Conservation (phyloP, 1,284 basidiomycete species). For the Ceratobasidium sp. region DNA sequence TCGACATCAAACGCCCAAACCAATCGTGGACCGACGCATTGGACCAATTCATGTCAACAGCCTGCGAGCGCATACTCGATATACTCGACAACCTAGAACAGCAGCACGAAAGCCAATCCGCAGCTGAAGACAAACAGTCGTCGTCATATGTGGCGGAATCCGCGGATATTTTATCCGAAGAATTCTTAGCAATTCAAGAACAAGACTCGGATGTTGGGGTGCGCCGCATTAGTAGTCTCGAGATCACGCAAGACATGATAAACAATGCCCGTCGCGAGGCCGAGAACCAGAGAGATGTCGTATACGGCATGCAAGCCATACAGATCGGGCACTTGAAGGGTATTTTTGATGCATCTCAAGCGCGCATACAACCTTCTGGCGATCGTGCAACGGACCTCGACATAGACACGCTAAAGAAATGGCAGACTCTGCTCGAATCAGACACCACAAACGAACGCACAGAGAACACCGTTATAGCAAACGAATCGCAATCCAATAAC, state of each 20-base stretch:
- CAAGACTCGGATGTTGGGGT: background rate
- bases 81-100: background rate
- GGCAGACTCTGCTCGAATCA: background rate
- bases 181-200: background rate
- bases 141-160: background rate
- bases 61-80: background rate
- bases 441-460: background rate
- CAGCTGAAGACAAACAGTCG: background rate
- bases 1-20: background rate
- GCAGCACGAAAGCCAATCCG: background rate
- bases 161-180: background rate
- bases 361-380: background rate
- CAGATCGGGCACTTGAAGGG: background rate
- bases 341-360: background rate
- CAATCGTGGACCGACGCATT: conserved; percentile 27
- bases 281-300: background rate
- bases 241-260: background rate
- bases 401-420: background rate
- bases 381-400: background rate
- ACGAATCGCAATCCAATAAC: background rate
- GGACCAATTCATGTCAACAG: background rate
- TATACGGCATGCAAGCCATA: background rate
- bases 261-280: background rate
- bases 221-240: background rate
- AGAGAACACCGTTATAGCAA: background rate